phyloP scores from a whole-genome alignment of 495 filamentous ascomycete species.

The Xylaria grammica region DNA sequence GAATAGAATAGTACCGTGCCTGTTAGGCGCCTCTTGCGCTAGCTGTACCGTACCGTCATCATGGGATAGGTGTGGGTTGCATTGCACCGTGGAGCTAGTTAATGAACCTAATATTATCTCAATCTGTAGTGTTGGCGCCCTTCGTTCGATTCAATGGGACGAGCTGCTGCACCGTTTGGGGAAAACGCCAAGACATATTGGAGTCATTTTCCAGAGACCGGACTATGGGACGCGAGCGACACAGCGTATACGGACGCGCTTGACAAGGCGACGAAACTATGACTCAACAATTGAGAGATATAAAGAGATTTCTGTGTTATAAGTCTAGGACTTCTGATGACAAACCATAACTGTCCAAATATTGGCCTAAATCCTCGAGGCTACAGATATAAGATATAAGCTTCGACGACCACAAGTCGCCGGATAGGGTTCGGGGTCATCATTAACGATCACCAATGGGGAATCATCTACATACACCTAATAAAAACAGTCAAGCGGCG shows the following conservation, averaged over 20 bases:
- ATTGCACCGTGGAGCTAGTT: not conserved
- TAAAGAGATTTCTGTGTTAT: not conserved
- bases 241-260: not conserved
- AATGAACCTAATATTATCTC: not conserved
- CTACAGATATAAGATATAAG: not conserved
- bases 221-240: not conserved
- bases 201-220: not conserved
- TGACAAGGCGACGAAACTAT: not conserved
- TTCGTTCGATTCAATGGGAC: not conserved
- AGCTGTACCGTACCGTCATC: not conserved
- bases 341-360: not conserved
- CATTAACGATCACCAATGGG: not conserved
- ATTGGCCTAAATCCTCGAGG: too few species aligned
- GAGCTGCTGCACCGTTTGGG: not conserved
- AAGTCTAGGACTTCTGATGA: not conserved
- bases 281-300: not conserved
- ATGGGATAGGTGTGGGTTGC: not conserved
- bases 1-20: not conserved
- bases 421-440: not conserved
- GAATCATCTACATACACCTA: not conserved
- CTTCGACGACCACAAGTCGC: not conserved
- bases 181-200: not conserved
- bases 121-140: not conserved
- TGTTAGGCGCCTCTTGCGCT: not conserved
- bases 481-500: not conserved